Evolutionary conservation across 805 yeast species (phyloP).

Genomic region (Phaffomyces antillensis): DNA sequence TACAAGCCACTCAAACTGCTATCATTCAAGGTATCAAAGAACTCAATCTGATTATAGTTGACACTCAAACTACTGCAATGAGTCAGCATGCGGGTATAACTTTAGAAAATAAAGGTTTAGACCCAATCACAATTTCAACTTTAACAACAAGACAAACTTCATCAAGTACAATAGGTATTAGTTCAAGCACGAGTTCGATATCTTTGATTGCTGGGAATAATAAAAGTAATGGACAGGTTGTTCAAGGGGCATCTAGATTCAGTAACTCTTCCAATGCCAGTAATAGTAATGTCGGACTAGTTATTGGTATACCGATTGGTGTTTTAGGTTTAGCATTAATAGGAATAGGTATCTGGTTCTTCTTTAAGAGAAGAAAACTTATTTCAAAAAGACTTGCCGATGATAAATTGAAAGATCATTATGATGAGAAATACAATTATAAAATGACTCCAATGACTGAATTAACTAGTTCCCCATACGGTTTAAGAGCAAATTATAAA

Average conservation of each 20-base stretch:
- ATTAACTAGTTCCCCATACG: background rate
- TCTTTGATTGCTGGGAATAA: background rate
- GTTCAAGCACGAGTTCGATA: background rate
- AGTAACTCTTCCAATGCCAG: background rate
- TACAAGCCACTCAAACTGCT: conserved; percentile 7
- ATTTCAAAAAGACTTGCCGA: conserved; percentile 3
- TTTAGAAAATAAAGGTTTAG: background rate
- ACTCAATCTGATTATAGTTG: conserved; percentile 2
- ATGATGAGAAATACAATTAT: conserved; percentile 22
- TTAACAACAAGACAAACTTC: conserved; percentile 3
- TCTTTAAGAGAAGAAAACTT: conserved; percentile 8
- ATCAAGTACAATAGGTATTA: background rate
- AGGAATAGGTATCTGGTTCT: conserved; percentile 10
- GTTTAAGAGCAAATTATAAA: background rate
- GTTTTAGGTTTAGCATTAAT: conserved; percentile 13
- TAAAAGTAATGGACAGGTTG: background rate
- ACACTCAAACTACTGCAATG: background rate
- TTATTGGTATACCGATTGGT: conserved; percentile 23
- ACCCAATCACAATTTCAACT: conserved; percentile 3
- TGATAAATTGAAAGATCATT: conserved; percentile 9
- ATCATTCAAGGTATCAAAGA: conserved; percentile 8
- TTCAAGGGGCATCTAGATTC: background rate
- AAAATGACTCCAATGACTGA: conserved; percentile 8
- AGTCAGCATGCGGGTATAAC: background rate
- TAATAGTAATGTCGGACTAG: conserved; percentile 14